These are phyloP conservation scores for Hirsutella minnesotensis DNA, from an alignment of 2,329 filamentous ascomycete genomes.

Conservation along the genomic window DNA sequence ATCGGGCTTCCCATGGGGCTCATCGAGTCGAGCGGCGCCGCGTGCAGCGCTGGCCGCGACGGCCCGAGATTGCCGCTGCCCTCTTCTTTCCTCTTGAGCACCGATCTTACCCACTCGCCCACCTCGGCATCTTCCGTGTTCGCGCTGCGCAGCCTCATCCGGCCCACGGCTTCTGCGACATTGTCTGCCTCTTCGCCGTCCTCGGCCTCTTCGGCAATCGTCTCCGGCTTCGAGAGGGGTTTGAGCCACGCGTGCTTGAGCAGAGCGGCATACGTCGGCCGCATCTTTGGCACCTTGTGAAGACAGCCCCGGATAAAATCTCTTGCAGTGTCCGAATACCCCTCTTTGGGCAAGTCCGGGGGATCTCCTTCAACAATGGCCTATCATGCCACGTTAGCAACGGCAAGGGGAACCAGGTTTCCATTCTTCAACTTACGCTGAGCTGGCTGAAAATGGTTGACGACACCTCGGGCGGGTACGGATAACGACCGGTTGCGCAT, in stretches of 20 bases:
- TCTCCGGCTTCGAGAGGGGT: conserved; percentile 62
- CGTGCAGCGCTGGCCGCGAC: conserved; percentile 72
- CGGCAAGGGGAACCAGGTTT: no score
- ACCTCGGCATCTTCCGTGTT: conserved; percentile 63
- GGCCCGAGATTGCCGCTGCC: conserved; percentile 36
- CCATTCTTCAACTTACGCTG: conserved; percentile 79
- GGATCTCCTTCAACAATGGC: conserved; percentile 97
- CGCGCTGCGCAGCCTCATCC: conserved; percentile 26
- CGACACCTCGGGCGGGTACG: conserved; percentile 93
- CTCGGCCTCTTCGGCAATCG: conserved; percentile 59
- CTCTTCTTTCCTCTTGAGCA: conserved; percentile 45
- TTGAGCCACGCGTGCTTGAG: conserved; percentile 83
- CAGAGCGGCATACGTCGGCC: conserved; percentile 89
- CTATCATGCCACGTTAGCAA: conserved; percentile 34
- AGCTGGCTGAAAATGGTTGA: conserved; percentile 98
- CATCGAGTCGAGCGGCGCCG: conserved; percentile 70
- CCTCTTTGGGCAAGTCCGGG: conserved; percentile 67
- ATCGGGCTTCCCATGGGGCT: conserved; percentile 36
- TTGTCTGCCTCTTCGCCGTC: conserved; percentile 40
- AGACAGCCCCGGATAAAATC: conserved; percentile 85
- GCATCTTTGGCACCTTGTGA: conserved; percentile 81
- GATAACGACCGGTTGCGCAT: conserved; percentile 87
- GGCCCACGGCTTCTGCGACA: conserved; percentile 30
- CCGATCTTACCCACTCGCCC: conserved; percentile 68
- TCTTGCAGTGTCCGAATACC: conserved; percentile 67